These are phyloP conservation scores for Xerocomus spinulosus DNA, from an alignment of 768 basidiomycete genomes.

Conservation along the genomic window DNA sequence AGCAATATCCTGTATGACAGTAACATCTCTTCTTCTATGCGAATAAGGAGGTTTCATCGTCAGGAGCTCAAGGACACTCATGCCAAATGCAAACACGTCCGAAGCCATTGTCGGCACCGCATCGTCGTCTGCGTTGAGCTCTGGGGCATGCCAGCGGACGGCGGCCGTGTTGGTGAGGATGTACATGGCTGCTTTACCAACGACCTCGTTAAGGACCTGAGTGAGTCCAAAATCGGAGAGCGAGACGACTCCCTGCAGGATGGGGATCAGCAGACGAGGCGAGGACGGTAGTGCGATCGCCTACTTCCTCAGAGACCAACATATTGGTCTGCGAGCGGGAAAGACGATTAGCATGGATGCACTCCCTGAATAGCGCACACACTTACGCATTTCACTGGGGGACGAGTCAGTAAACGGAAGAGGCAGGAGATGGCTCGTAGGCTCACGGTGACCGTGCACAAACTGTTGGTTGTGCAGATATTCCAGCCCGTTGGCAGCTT, in stretches of 20 bases:
- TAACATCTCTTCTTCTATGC: constrained; percentile 45
- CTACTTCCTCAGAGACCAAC: constrained; percentile 48
- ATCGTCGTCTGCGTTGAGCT: constrained; percentile 45
- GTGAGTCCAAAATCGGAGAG: constrained; percentile 66
- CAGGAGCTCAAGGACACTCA: constrained; percentile 56
- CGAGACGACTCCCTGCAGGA: constrained; percentile 45
- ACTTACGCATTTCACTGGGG: constrained; percentile 58
- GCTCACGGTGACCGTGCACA: constrained; percentile 60
- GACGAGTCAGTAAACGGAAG: background rate
- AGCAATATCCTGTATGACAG: constrained; percentile 45
- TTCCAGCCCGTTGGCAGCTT: constrained; percentile 52
- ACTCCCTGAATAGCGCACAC: background rate
- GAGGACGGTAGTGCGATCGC: background rate
- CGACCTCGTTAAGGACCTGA: constrained; percentile 55
- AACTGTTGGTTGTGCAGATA: constrained; percentile 51
- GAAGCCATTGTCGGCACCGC: constrained; percentile 41
- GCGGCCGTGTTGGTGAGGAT: constrained; percentile 44
- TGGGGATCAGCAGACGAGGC: background rate
- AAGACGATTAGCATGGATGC: constrained; percentile 4
- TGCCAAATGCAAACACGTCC: constrained; percentile 57
- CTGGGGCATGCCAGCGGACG: constrained; percentile 60
- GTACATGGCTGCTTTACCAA: constrained; percentile 43
- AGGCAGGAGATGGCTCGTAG: background rate
- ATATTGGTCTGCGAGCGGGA: constrained; percentile 46
- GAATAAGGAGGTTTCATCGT: constrained; percentile 50